Conservation (phyloP, 2,329 filamentous ascomycete species). For the Alternaria hordeiaustralica region DNA sequence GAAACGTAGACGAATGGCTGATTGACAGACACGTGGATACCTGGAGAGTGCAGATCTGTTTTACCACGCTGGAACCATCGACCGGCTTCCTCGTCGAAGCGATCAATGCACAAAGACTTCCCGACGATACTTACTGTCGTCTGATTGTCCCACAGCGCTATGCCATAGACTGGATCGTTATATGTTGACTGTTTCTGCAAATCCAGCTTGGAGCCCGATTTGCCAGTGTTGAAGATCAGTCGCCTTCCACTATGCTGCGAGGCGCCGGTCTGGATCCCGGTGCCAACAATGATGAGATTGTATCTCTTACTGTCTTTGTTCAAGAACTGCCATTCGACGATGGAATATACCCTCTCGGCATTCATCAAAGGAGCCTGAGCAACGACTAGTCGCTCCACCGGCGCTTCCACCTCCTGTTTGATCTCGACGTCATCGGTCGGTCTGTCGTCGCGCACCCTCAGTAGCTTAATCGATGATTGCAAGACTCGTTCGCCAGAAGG, state of each 20-base stretch:
- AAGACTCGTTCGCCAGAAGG: conserved; percentile 45
- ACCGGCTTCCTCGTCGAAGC: conserved; percentile 31
- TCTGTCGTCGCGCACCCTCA: conserved; percentile 30
- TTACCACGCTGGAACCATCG: conserved; percentile 52
- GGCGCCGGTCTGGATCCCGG: conserved; percentile 35
- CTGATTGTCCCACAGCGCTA: conserved; percentile 35
- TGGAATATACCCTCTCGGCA: conserved; percentile 65
- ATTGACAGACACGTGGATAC: conserved; percentile 57
- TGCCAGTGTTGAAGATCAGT: conserved; percentile 37
- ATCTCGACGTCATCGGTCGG: conserved; percentile 22
- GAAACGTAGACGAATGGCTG: conserved; percentile 60
- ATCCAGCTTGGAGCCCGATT: conserved; percentile 58
- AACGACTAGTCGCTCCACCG: conserved; percentile 50
- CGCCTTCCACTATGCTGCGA: conserved; percentile 36
- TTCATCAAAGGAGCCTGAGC: conserved; percentile 63
- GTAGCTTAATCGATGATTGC: conserved; percentile 42
- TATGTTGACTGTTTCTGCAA: conserved; percentile 50
- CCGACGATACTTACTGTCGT: conserved; percentile 37
- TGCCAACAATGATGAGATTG: conserved; percentile 68
- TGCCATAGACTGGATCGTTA: conserved; percentile 40
- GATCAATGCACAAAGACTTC: conserved; percentile 35
- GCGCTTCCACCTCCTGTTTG: conserved; percentile 29
- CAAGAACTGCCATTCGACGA: conserved; percentile 69
- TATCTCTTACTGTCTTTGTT: conserved; percentile 63
- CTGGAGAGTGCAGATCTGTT: conserved; percentile 56